Evolutionary conservation across 371 early-diverging fungal species (phyloP), one percentile per base, ranked within the genome.

Genomic region (Choanephora cucurbitarum): DNA sequence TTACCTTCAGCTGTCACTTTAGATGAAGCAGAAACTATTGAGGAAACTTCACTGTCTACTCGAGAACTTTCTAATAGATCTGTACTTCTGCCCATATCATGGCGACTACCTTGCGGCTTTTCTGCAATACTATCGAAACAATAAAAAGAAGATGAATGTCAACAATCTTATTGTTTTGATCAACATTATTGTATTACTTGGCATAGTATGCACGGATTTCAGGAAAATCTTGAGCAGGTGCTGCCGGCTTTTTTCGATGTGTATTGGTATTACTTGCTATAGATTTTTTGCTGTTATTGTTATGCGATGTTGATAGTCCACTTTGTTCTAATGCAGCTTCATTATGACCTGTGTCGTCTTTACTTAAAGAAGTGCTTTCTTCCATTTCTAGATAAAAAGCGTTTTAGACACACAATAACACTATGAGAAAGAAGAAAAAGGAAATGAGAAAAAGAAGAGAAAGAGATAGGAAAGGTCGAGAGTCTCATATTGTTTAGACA

Each of bases 181-280:
- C 28, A 28, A 45, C 44, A 1, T n/a, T 23, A n/a, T 42, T 48
- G 10, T 9, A 21, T 53, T 73, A 76, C 77, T 55, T 68, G 53
- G 73, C 56, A 63, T 70, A 76, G 59, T 73, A 76, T 1, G 73
- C 77, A 45, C 69, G 67, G 17, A 76, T 69, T 34, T 76, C 77
- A 50, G 70, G 63, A 32, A 70, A 73, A 44, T 69, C 71, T 24
- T 58, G 44, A 22, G 44, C 41, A 2, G 59, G 7, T 31, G 47
- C 5, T 44, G 23, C 44, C 17, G 55, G n/a, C 37, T 45, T 37
- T 7, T 45, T 21, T 49, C 41, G 22, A 21, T 49, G 50, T 19
- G 45, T 32, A 44, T 50, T 43, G 13, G 18, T 37, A 39, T 33
- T 49, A 10, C 14, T 14, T 37, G 48, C 32, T 21, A 49, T 22